Percentiles rank a stretch among this genome's conserved stretches.
Evolutionary conservation across 208 protist genomes (phyloP).

Genomic region (Trichomonas vaginalis): DNA sequence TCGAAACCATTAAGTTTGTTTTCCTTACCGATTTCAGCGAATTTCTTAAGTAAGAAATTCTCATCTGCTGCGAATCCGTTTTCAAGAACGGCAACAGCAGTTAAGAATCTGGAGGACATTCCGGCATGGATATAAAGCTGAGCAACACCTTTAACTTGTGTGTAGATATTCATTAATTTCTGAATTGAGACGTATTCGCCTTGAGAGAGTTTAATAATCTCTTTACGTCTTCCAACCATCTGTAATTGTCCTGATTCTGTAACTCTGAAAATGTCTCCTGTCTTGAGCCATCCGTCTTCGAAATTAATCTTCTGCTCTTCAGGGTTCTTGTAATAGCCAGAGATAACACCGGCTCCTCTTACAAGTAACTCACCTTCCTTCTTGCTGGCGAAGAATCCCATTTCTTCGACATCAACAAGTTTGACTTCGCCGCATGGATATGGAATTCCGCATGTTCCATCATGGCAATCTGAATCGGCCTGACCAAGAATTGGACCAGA

Average conservation of each 20-base stretch:
- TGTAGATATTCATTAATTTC: not conserved
- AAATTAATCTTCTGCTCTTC: not conserved
- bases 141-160: not conserved
- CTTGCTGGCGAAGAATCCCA: not conserved
- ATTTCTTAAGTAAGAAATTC: not conserved
- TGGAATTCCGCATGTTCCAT: not conserved
- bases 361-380: not conserved
- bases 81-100: not conserved
- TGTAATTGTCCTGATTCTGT: not conserved
- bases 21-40: not conserved
- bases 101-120: not conserved
- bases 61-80: not conserved
- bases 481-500: not conserved
- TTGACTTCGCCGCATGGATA: not conserved
- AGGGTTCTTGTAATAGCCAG: not conserved
- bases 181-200: not conserved
- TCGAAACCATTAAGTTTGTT: slow-evolving; percentile 25
- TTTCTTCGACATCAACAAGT: not conserved
- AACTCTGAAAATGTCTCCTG: not conserved
- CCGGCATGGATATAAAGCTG: not conserved
- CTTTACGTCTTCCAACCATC: not conserved
- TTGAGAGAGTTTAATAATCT: not conserved
- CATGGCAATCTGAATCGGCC: not conserved
- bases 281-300: not conserved
- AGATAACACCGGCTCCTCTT: not conserved